phyloP scores from a whole-genome alignment of 495 filamentous ascomycete genomes.

The Neurospora discreta region DNA sequence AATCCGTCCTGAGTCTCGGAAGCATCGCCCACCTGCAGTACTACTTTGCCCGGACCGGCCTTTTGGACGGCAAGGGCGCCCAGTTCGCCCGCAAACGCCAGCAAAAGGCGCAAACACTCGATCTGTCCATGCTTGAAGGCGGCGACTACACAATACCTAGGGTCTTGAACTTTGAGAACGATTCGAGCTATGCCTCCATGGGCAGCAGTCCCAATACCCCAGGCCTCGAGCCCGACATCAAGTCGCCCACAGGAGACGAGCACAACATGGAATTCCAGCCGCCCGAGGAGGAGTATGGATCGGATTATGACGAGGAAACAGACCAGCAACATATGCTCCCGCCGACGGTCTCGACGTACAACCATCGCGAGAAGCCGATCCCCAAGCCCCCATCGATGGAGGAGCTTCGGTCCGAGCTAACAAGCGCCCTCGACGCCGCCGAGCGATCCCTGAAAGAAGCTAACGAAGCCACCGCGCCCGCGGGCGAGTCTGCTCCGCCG shows the following conservation, averaged over 20 bases:
- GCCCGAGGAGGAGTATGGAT: slow-evolving; percentile 42
- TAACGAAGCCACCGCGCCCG: slow-evolving; percentile 15
- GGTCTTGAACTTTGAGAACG: slow-evolving; percentile 30
- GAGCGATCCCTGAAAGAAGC: slow-evolving; percentile 50
- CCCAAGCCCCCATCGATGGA: slow-evolving; percentile 76
- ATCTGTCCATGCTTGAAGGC: slow-evolving; percentile 33
- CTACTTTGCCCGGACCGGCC: slow-evolving; percentile 90
- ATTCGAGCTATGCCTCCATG: slow-evolving; percentile 46
- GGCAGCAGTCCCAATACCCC: slow-evolving; percentile 42
- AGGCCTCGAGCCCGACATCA: slow-evolving; percentile 28
- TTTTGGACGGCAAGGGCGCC: slow-evolving; percentile 88
- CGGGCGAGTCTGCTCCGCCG: slow-evolving; percentile 2
- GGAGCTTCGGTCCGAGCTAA: slow-evolving; percentile 64
- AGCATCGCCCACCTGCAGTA: slow-evolving; percentile 97
- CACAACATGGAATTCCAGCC: slow-evolving; percentile 31
- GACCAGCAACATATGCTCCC: slow-evolving; percentile 66
- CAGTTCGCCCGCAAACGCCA: slow-evolving; percentile 63
- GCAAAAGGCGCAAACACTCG: slow-evolving; percentile 34
- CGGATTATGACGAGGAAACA: slow-evolving; percentile 46
- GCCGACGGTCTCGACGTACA: slow-evolving; percentile 93
- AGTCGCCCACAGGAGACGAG: slow-evolving; percentile 48
- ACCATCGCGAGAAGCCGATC: slow-evolving; percentile 70
- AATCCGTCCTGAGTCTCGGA: slow-evolving; percentile 90
- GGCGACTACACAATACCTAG: slow-evolving; percentile 29
- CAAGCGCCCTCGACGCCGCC: slow-evolving; percentile 52